Evolutionary conservation across 805 yeast genomes (phyloP), one percentile per base, ranked within the genome.

Genomic region (Metschnikowia bowlesiae): DNA sequence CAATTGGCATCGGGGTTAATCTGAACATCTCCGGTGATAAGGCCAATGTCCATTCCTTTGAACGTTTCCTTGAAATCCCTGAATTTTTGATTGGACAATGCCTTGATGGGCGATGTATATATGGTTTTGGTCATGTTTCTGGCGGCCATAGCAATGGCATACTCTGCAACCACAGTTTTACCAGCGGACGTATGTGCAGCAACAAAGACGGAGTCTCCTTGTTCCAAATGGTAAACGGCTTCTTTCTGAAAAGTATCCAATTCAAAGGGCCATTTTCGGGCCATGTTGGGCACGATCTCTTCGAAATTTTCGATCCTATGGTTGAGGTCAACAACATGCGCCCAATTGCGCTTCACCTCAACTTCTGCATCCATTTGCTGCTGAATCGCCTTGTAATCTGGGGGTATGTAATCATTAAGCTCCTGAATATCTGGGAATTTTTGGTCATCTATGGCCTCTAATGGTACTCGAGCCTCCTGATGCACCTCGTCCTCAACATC

Each of bases 141-240:
- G 53, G 84, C 81, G 1, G 98, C 95, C 96, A 92, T 85, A 3
- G 98, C 96, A 66, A 92, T 94, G 3, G 98, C 98, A 64, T 92
- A 92, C 65, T 92, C 99, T 0, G 99, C 99, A 28, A 94, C 96
- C 3, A 92, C 99, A 0, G 99, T 92, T 63, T 92, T 92, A 69
- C 99, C 99, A 0, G 99, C 99, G 3, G 98, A 92, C 0, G 99
- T 92, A 67, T 92, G 99, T 0, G 99, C 99, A 3, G 98, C 98
- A 2, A 94, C 96, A 69, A 94, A 94, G 3, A 94, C 99, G 7
- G 98, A 92, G 63, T 94, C 99, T 36, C 98, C 98, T 67, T 90
- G 96, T 63, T 94, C 99, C 53, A 94, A 74, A 67, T 91, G 98
- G 63, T 87, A 94, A 0, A 94, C 87, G 0, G 99, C 99, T 69